Conservation (phyloP, 352 stramenopile species). For the Phytophthora pini region DNA sequence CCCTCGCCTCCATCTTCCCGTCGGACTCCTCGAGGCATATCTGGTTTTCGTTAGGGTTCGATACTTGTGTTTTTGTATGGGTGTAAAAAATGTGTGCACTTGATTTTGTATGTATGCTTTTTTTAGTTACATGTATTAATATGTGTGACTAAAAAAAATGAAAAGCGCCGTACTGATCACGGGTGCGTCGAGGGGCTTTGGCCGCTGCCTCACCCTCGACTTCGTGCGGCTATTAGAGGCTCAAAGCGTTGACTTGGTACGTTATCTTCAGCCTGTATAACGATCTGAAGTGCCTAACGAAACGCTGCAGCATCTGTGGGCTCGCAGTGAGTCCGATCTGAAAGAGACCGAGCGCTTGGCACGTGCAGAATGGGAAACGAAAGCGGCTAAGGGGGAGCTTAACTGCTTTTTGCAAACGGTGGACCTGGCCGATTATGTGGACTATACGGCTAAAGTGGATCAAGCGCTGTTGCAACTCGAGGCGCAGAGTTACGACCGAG, state of each 20-base stretch:
- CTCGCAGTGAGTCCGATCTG: slow-evolving; percentile 57
- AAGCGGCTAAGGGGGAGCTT: slow-evolving; percentile 20
- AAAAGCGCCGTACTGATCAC: slow-evolving; percentile 72
- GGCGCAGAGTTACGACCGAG: slow-evolving; percentile 41
- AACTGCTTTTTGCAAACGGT: slow-evolving; percentile 46
- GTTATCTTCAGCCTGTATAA: not conserved
- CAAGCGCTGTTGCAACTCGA: slow-evolving; percentile 36
- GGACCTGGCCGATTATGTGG: slow-evolving; percentile 47
- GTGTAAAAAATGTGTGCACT: no score
- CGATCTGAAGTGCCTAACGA: no score
- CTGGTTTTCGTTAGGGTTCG: slow-evolving; percentile 1
- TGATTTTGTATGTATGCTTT: not conserved
- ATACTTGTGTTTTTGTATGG: no score
- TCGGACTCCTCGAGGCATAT: slow-evolving; percentile 12
- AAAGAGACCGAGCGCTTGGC: slow-evolving; percentile 59
- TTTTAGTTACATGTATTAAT: no score
- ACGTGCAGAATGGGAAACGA: slow-evolving; percentile 34
- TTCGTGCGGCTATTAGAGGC: slow-evolving; percentile 52
- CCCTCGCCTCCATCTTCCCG: slow-evolving; percentile 10
- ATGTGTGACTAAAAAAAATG: slow-evolving; percentile 5
- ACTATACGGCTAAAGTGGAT: slow-evolving; percentile 66
- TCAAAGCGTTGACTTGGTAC: slow-evolving; percentile 62
- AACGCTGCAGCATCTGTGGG: slow-evolving; percentile 57
- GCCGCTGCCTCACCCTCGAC: slow-evolving; percentile 75
- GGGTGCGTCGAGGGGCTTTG: slow-evolving; percentile 87